Conservation (phyloP, 1,284 basidiomycete species). For the Anthracocystis walkeri region DNA sequence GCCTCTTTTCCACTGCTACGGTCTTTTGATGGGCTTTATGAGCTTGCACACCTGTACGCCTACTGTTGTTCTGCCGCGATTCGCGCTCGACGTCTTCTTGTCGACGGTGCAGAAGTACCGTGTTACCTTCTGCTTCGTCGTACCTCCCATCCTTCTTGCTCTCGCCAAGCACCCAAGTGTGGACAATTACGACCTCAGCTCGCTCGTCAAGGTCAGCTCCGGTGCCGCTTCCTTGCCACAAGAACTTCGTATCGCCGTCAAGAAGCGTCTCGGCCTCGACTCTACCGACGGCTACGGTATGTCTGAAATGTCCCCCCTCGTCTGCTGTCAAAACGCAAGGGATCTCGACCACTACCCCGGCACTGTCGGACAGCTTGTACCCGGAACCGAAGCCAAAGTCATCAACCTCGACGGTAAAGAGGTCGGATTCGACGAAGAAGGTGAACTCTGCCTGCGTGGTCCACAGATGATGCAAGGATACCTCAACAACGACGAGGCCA, state of each 20-base stretch:
- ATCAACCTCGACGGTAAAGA: constrained; percentile 52
- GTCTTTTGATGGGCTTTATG: constrained; percentile 62
- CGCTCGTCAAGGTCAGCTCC: constrained; percentile 61
- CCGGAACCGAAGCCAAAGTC: constrained; percentile 62
- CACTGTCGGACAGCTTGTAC: constrained; percentile 60
- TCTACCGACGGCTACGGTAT: constrained; percentile 68
- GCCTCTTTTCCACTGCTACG: constrained; percentile 69
- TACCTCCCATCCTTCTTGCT: constrained; percentile 66
- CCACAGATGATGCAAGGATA: constrained; percentile 69
- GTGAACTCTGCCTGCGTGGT: constrained; percentile 64
- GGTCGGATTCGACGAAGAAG: constrained; percentile 55
- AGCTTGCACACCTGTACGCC: constrained; percentile 66
- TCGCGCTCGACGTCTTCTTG: constrained; percentile 62
- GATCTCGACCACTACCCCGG: constrained; percentile 54
- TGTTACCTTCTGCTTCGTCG: constrained; percentile 67
- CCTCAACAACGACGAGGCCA: constrained; percentile 64
- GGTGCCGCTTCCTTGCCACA: constrained; percentile 61
- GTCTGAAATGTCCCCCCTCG: constrained; percentile 68
- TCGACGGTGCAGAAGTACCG: constrained; percentile 52
- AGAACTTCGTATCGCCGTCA: constrained; percentile 55
- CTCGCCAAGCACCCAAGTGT: constrained; percentile 60
- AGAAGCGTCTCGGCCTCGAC: constrained; percentile 53
- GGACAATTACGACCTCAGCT: constrained; percentile 59
- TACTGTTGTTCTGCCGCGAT: constrained; percentile 56
- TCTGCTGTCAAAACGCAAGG: constrained; percentile 58